Evolutionary conservation across 352 stramenopile species (phyloP), one percentile per base, ranked within the genome.

Genomic region (Blastocystis sp.): DNA sequence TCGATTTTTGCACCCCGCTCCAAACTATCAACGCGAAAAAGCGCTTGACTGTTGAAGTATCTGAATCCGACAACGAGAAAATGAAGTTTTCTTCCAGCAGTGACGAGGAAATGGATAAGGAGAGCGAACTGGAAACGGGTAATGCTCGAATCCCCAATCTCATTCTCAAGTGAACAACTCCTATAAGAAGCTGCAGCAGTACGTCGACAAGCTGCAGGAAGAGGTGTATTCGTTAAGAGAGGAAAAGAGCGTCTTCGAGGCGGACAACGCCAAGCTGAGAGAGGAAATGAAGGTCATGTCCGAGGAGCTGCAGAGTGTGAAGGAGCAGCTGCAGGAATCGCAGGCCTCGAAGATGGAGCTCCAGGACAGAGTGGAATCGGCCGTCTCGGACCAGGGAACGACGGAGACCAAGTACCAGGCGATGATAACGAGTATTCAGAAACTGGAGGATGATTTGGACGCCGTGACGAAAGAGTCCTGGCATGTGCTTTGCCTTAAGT

Each of bases 111-210:
- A 64, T 40, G 41, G 45, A 21, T 45, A 45, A 41, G 4, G 61
- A 62, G 28, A 28, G 43, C 21, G 53, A 81, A 17, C 65, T 45
- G 14, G 40, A 65, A 17, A 64, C 9, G 28, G 17, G 71, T 81
- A 48, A 66, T 7, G 0, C 61, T 65, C 65, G 45, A 43, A 34
- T 62, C n/a, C 65, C 10, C 2, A 62, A 48, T 66, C 34, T 81
- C 41, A 81, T 11, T 21, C 0, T 40, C 19, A 43, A 81, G 71
- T 81, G 28, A 28, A 65, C 17, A 41, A 65, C 4, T 52, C 41
- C 0, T 81, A 66, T 19, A n/a, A 43, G 48, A 52, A 66, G 43
- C 23, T 81, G n/a, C 71, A 81, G 53, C 19, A 81, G 28, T 81
- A 81, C 48, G 41, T 7, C 19, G 71, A 62, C 41, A 17, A n/a